Conservation (phyloP, 768 basidiomycete species). For the Lyophyllum semitale region DNA sequence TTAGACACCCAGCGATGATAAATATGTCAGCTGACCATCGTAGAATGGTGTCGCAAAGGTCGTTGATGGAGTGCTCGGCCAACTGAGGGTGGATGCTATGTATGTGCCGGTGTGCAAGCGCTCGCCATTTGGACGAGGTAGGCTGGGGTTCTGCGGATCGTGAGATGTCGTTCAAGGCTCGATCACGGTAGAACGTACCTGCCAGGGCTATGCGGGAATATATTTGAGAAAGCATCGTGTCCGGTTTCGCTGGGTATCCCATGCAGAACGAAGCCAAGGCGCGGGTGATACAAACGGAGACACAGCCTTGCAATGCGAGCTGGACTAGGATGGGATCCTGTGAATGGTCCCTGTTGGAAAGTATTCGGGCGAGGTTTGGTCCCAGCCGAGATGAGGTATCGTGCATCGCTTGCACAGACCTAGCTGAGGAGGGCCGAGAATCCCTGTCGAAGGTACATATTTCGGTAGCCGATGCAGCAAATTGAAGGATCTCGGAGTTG, state of each 20-base stretch:
- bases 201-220: slow-evolving; percentile 57
- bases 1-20: slow-evolving; percentile 59
- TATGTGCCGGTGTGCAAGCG: slow-evolving; percentile 70
- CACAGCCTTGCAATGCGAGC: slow-evolving; percentile 72
- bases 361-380: slow-evolving; percentile 56
- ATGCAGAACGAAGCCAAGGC: slow-evolving; percentile 73
- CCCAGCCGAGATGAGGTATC: slow-evolving; percentile 69
- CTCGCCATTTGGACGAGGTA: slow-evolving; percentile 76
- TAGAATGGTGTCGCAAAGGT: slow-evolving; percentile 73
- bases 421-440: slow-evolving; percentile 37
- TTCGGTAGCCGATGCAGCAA: slow-evolving; percentile 75
- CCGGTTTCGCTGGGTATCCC: slow-evolving; percentile 71
- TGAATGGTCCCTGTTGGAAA: slow-evolving; percentile 66
- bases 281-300: slow-evolving; percentile 65
- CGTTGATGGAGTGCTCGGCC: slow-evolving; percentile 65
- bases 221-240: slow-evolving; percentile 63
- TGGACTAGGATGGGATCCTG: slow-evolving; percentile 79
- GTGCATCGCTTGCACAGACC: slow-evolving; percentile 52
- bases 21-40: slow-evolving; percentile 74
- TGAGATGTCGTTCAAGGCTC: slow-evolving; percentile 1
- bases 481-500: slow-evolving; percentile 81
- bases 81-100: slow-evolving; percentile 68
- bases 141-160: slow-evolving; percentile 65
- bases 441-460: slow-evolving; percentile 54
- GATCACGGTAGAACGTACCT: slow-evolving; percentile 37